phyloP scores from a whole-genome alignment of 306 rosid genomes.

The Corylus americana region DNA sequence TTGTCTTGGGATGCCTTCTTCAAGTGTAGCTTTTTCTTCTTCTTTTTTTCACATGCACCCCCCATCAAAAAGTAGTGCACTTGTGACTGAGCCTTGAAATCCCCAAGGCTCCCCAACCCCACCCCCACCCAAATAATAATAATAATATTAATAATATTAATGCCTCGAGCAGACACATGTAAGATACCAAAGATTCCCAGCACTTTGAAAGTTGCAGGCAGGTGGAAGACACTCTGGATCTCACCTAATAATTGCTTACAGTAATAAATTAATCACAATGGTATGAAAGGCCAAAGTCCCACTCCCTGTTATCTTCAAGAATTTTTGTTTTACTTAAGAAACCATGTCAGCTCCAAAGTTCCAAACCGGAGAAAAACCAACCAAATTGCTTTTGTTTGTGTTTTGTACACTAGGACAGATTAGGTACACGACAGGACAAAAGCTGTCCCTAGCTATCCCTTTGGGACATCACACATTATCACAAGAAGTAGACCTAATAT shows the following conservation, averaged over 20 bases:
- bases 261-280: background rate
- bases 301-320: background rate
- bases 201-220: background rate
- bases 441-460: background rate
- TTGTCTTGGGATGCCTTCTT: background rate
- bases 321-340: background rate
- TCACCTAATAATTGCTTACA: slow-evolving; percentile 2
- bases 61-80: background rate
- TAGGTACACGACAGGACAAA: background rate
- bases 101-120: too few species aligned
- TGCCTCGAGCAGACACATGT: slow-evolving; percentile 16
- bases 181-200: slow-evolving; percentile 2
- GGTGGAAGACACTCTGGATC: slow-evolving; percentile 43
- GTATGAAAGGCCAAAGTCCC: background rate
- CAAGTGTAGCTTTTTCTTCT: too few species aligned
- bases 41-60: background rate
- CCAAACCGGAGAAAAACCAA: background rate
- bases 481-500: background rate
- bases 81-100: too few species aligned
- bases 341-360: background rate
- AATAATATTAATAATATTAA: too few species aligned
- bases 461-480: background rate
- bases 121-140: too few species aligned
- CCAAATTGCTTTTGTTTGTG: background rate
- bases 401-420: background rate